A percentile compares a stretch with the other conserved stretches of the same genome.
Conservation (phyloP, 2,329 filamentous ascomycete species). For the Cylindrodendrum hubeiense region DNA sequence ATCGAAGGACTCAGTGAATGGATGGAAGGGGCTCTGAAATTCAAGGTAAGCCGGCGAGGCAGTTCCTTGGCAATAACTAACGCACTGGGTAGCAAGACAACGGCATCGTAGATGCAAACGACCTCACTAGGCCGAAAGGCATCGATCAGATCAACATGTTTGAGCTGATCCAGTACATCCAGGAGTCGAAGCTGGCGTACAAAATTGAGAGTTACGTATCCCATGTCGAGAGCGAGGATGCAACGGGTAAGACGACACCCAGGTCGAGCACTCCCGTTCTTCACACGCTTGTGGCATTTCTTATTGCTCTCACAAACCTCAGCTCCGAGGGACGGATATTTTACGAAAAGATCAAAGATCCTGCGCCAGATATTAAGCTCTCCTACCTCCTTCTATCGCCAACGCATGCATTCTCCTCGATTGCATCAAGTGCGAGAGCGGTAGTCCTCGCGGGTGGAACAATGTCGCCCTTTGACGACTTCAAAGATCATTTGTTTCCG, state of each 20-base stretch:
- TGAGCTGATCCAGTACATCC: conserved; percentile 87
- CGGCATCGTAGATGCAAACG: conserved; percentile 77
- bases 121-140: conserved; percentile 84
- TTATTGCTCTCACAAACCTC: conserved; percentile 87
- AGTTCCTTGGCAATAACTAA: conserved; percentile 5
- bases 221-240: conserved; percentile 66
- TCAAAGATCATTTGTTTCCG: conserved; percentile 86
- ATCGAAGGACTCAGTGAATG: conserved; percentile 82
- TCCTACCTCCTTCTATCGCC: conserved; percentile 93
- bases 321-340: conserved; percentile 78
- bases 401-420: conserved; percentile 89
- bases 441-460: conserved; percentile 95
- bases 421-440: conserved; percentile 85
- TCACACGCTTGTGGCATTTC: conserved; percentile 70
- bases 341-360: conserved; percentile 61
- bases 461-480: conserved; percentile 97
- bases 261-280: conserved; percentile 61
- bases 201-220: conserved; percentile 92
- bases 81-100: conserved; percentile 57
- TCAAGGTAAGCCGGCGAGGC: conserved; percentile 55
- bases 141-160: conserved; percentile 96
- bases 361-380: conserved; percentile 67
- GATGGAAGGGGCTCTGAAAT: conserved; percentile 66
- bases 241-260: conserved; percentile 38
- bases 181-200: conserved; percentile 91